Evolutionary conservation across 805 yeast genomes (phyloP).

Genomic region (Kazachstania bromeliacearum): DNA sequence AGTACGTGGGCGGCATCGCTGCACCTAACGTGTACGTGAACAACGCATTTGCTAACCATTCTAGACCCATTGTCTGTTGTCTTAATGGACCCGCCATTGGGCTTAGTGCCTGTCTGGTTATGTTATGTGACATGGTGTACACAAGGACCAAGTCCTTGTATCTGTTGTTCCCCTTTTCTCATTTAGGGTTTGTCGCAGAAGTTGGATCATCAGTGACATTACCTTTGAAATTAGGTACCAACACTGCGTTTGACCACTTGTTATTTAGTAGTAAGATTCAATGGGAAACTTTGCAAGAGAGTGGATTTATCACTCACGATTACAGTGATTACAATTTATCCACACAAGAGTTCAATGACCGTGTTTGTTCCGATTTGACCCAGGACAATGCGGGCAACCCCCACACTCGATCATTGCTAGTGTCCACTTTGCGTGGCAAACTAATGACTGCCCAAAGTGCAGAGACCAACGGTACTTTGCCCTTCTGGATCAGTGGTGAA

Average conservation of each 20-base stretch:
- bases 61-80: slow-evolving; percentile 59
- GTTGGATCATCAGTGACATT: slow-evolving; percentile 66
- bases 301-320: background rate
- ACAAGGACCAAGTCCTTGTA: slow-evolving; percentile 48
- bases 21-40: slow-evolving; percentile 62
- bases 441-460: slow-evolving; percentile 12
- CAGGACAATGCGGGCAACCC: background rate
- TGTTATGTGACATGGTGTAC: slow-evolving; percentile 65
- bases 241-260: slow-evolving; percentile 64
- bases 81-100: slow-evolving; percentile 87
- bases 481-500: slow-evolving; percentile 21
- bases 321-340: background rate
- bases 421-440: background rate
- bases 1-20: slow-evolving; percentile 43
- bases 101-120: slow-evolving; percentile 58
- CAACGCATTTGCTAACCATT: slow-evolving; percentile 56
- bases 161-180: slow-evolving; percentile 67
- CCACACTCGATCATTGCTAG: background rate
- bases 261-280: slow-evolving; percentile 55
- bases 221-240: slow-evolving; percentile 60
- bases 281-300: background rate
- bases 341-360: background rate
- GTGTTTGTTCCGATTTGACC: background rate
- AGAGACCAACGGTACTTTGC: slow-evolving; percentile 18
- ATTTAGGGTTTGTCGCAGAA: slow-evolving; percentile 74